Evolutionary conservation across 257 asterid genomes (phyloP).

Genomic region (Plectranthus barbatus): DNA sequence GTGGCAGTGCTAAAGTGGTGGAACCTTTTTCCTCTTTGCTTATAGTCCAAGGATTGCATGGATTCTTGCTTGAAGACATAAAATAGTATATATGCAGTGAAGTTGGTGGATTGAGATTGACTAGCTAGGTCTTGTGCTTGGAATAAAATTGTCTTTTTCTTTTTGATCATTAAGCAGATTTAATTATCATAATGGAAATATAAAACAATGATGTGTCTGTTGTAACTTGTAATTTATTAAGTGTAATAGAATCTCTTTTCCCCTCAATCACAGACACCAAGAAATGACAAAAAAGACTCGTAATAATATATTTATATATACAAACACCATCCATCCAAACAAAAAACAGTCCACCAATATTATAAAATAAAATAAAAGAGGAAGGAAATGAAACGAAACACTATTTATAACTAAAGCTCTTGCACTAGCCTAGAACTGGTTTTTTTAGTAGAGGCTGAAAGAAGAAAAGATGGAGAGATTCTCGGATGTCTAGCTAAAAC

Average conservation of each 20-base stretch:
- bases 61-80: slow-evolving; percentile 17
- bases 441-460: too few species aligned
- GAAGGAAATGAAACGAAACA: slow-evolving; percentile 11
- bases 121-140: slow-evolving; percentile 17
- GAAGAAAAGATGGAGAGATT: slow-evolving; percentile 13
- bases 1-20: background rate
- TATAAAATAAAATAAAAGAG: background rate
- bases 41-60: slow-evolving; percentile 38
- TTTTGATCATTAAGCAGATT: slow-evolving; percentile 8
- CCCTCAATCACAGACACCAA: slow-evolving; percentile 23
- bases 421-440: background rate
- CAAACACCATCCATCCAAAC: slow-evolving; percentile 10
- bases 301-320: background rate
- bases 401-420: background rate
- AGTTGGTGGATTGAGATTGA: background rate
- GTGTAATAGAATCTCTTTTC: slow-evolving; percentile 28
- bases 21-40: slow-evolving; percentile 24
- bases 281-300: slow-evolving; percentile 30
- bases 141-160: slow-evolving; percentile 14
- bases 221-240: slow-evolving; percentile 22
- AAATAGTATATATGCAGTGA: background rate
- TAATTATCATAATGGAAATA: slow-evolving; percentile 1
- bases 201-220: slow-evolving; percentile 1
- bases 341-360: slow-evolving; percentile 33
- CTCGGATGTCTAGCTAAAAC: too few species aligned